A percentile compares a stretch with the other conserved stretches of the same genome.
Conservation (phyloP, 257 asterid species). For the Ocimum tenuiflorum region DNA sequence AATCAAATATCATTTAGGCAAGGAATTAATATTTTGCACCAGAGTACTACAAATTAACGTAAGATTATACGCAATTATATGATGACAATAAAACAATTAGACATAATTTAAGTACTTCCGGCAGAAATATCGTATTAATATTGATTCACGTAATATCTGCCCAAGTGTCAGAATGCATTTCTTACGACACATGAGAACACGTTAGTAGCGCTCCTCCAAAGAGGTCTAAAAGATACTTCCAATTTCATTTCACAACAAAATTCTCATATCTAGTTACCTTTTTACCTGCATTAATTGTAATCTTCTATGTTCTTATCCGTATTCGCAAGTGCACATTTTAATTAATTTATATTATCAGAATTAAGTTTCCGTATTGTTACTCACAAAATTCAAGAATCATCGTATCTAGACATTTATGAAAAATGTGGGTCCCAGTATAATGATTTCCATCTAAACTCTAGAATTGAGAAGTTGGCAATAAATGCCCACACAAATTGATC, state of each 20-base stretch:
- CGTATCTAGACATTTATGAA: not conserved
- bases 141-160: not conserved
- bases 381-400: not conserved
- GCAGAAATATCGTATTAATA: not conserved
- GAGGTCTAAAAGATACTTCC: not conserved
- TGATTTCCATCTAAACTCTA: slow-evolving; percentile 4
- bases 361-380: not conserved
- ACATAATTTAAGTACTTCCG: not conserved
- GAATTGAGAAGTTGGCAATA: not conserved
- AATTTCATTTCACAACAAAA: not conserved
- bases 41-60: not conserved
- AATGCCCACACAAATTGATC: not conserved
- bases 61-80: not conserved
- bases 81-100: not conserved
- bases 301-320: too few relatives aligned
- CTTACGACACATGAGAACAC: not conserved
- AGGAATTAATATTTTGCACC: slow-evolving; percentile 12
- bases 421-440: slow-evolving; percentile 13
- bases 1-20: slow-evolving; percentile 8
- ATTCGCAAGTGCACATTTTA: not conserved
- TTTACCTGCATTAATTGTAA: not conserved
- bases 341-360: not conserved
- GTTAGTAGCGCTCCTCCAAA: not conserved
- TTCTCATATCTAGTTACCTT: not conserved
- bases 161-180: slow-evolving; percentile 6